Conservation (phyloP, 2,329 filamentous ascomycete species). For the Colletotrichum melonis region DNA sequence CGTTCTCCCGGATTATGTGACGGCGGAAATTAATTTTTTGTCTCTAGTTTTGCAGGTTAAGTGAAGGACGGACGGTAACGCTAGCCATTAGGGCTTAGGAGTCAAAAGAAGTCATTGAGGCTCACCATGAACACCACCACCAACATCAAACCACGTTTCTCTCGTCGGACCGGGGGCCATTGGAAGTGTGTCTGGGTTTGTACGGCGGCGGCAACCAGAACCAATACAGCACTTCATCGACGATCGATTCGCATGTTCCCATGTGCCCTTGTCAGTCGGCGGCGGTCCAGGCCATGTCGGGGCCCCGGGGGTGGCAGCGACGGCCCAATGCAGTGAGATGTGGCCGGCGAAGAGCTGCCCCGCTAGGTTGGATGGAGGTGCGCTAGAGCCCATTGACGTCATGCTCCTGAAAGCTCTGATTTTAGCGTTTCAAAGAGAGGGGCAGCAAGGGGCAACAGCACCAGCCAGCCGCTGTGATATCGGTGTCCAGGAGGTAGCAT, state of each 20-base stretch:
- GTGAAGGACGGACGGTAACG: neutral
- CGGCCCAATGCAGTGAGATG: constrained; percentile 27
- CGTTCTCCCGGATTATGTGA: neutral
- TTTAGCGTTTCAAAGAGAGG: constrained; percentile 36
- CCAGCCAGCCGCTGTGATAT: neutral
- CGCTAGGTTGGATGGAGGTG: constrained; percentile 30
- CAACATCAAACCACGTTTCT: neutral
- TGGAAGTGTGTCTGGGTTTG: neutral
- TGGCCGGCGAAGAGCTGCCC: constrained; percentile 25
- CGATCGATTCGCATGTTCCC: constrained; percentile 19
- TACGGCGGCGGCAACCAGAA: neutral
- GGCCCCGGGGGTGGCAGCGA: neutral
- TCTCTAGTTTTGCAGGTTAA: neutral
- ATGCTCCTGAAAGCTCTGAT: constrained; percentile 36
- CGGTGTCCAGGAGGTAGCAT: neutral
- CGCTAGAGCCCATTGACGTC: constrained; percentile 36
- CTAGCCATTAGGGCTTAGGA: neutral
- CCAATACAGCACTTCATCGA: constrained; percentile 25
- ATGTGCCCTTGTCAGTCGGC: constrained; percentile 24
- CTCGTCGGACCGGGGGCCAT: neutral
- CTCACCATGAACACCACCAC: neutral
- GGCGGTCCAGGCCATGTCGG: constrained; percentile 24
- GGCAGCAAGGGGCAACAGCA: constrained; percentile 28
- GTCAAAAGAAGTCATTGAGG: neutral
- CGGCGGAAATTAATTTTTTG: neutral